phyloP scores from a whole-genome alignment of 495 filamentous ascomycete species.

The Chlorociboria aeruginascens region DNA sequence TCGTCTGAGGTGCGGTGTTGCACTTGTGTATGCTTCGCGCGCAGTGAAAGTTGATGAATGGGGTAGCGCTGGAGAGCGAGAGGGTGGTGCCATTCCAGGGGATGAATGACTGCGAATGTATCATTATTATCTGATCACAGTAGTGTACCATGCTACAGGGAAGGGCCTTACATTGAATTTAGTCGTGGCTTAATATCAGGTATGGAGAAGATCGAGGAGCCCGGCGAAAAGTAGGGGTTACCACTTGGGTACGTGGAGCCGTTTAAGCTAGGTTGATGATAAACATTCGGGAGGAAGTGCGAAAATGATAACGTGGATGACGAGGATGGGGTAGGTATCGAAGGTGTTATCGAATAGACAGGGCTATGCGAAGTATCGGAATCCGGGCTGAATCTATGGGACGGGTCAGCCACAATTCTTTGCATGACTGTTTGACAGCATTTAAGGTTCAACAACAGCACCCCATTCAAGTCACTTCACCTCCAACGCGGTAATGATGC shows the following conservation, averaged over 20 bases:
- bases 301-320: conserved; percentile 11
- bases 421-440: conserved; percentile 12
- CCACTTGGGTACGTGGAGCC: conserved; percentile 10
- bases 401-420: conserved; percentile 15
- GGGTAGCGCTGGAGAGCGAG: conserved; percentile 36
- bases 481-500: conserved; percentile 4
- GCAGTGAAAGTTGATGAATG: conserved; percentile 27
- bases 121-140: conserved; percentile 12
- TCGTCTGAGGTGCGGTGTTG: conserved; percentile 36
- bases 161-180: conserved; percentile 12
- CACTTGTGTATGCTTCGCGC: conserved; percentile 36
- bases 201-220: conserved; percentile 11
- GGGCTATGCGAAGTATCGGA: conserved; percentile 16
- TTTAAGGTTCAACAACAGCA: conserved; percentile 13
- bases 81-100: conserved; percentile 43
- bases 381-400: conserved; percentile 14
- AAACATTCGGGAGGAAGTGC: conserved; percentile 9
- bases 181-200: conserved; percentile 20
- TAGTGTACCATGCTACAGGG: not conserved
- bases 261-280: conserved; percentile 9
- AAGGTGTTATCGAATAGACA: conserved; percentile 17
- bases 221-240: conserved; percentile 13
- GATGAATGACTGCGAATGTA: conserved; percentile 31
- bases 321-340: conserved; percentile 6
- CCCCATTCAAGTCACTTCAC: not conserved